Evolutionary conservation across 2,329 filamentous ascomycete species (phyloP).

Genomic region (Claviceps sp.): DNA sequence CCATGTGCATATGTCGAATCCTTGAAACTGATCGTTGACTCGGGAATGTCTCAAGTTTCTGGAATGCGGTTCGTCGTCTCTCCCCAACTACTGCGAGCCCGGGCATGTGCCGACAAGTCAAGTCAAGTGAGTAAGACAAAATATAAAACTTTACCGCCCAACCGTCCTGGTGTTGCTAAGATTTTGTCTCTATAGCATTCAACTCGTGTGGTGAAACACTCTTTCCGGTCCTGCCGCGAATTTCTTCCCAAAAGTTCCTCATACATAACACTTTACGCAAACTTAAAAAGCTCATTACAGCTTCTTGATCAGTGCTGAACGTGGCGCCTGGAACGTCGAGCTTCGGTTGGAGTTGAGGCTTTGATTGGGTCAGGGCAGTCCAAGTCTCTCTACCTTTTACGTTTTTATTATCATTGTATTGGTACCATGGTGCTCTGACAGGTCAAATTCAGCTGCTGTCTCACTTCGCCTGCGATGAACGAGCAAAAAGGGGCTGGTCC

Average conservation of each 20-base stretch:
- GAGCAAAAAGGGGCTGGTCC: no score
- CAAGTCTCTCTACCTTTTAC: no score
- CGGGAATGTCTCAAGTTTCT: neutral
- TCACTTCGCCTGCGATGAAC: no score
- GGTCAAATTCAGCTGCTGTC: no score
- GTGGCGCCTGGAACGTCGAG: no score
- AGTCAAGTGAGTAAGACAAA: neutral
- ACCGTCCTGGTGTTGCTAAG: neutral
- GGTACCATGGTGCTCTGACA: no score
- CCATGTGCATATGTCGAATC: no score
- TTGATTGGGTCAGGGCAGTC: no score
- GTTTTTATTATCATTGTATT: no score
- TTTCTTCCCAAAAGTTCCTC: neutral
- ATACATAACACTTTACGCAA: neutral
- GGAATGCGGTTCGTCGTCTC: conserved; percentile 1
- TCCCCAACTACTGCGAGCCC: neutral
- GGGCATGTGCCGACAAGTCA: neutral
- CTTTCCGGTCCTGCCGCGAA: neutral
- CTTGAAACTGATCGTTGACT: no score
- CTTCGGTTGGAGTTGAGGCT: no score
- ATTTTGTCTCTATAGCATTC: no score
- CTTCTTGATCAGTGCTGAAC: neutral
- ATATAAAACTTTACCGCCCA: neutral
- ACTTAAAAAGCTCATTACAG: neutral
- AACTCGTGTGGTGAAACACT: neutral